phyloP scores from a whole-genome alignment of 192 early-diverging fungal genomes.

The Geosiphon pyriformis region DNA sequence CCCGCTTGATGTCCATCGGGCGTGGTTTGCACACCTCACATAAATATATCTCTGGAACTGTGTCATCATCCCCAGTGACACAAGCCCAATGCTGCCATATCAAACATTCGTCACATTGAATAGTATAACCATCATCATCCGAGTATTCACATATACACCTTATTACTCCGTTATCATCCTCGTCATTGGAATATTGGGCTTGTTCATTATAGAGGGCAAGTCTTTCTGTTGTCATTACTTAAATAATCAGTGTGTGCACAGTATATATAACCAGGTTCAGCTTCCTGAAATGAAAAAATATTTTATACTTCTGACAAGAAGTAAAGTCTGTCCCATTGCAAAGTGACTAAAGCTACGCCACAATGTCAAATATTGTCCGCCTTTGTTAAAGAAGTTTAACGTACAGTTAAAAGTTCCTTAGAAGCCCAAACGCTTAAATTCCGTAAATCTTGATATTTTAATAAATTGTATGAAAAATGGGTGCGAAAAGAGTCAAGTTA shows the following conservation, averaged over 20 bases:
- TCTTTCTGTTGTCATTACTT: slow-evolving; percentile 8
- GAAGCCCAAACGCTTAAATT: no score
- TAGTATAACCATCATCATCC: slow-evolving; percentile 96
- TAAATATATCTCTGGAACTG: slow-evolving; percentile 79
- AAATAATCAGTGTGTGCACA: background rate
- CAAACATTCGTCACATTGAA: slow-evolving; percentile 89
- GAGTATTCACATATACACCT: slow-evolving; percentile 87
- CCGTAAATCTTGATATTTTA: no score
- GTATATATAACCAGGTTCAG: background rate
- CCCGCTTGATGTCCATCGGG: slow-evolving; percentile 46
- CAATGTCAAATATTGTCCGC: background rate
- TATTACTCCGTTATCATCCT: slow-evolving; percentile 82
- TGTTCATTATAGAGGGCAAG: background rate
- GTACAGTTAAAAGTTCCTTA: background rate
- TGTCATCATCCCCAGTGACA: slow-evolving; percentile 61
- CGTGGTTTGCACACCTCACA: slow-evolving; percentile 84
- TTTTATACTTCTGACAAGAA: background rate
- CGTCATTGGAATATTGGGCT: slow-evolving; percentile 31
- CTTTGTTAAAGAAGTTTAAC: background rate
- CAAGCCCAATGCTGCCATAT: slow-evolving; percentile 97
- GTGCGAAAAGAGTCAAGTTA: background rate
- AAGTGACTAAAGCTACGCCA: background rate
- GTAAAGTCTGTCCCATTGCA: background rate
- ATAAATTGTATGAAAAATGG: no score
- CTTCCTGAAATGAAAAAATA: background rate